Base-by-base conservation (phyloP, 176 grass and related monocot genomes). In the Leersia perrieri region DNA sequence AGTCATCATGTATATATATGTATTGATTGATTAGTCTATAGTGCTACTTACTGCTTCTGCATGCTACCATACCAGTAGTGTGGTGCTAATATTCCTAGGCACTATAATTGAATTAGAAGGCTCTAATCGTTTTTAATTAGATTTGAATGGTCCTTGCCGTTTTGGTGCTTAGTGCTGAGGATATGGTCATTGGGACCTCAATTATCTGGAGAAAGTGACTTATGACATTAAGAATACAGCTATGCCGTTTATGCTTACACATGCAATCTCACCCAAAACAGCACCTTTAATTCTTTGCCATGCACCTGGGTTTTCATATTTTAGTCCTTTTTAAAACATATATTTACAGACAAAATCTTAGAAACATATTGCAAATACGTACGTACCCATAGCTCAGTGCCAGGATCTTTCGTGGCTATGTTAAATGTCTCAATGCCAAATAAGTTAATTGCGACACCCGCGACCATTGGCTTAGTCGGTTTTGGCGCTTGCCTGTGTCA, bases 51-150 rank as follows among this genome's bases (percentile, higher is more conserved):
- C 3, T 38, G 31, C 3, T 47, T n/a, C 5, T 25, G 13, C 42
- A n/a, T n/a, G n/a, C n/a, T n/a, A n/a, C n/a, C n/a, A n/a, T 2
- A 8, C 23, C 28, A 20, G 51, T 42, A 16, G 28, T 1, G 63
- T 28, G 47, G 18, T 75, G 9, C 30, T 35, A 66, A 71, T 84
- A 15, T 76, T 33, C 16, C 8, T 60, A 32, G 44, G 36, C 72
- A 25, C 12, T 28, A 22, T 77, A 35, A 45, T 44, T 58, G 31
- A 66, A 72, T 85, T 64, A 31, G 66, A 79, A 79, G 75, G 16
- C 32, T 72, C 83, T 72, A 85, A 55, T 51, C 7, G 2, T 16
- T 73, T 66, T 79, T 55, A 55, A 72, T 35, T 78, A 20, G 83
- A 34, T 61, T 49, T 23, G 34, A 25, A 61, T 72, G 73, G 64